phyloP scores from a whole-genome alignment of 2,329 filamentous ascomycete species.

The Zymoseptoria ardabiliae region DNA sequence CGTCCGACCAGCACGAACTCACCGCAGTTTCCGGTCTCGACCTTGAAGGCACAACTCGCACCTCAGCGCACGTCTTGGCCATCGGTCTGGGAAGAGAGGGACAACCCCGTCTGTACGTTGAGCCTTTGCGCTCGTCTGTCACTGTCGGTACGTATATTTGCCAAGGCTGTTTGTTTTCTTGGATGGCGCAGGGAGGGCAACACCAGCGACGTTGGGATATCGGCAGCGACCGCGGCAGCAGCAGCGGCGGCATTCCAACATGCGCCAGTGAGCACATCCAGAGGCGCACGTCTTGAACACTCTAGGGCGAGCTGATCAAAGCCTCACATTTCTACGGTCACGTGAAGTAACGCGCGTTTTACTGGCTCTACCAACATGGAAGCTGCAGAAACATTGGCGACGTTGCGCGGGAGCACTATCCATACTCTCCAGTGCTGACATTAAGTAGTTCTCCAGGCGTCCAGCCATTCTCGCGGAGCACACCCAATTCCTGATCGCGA shows the following conservation, averaged over 20 bases:
- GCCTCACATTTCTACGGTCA: neutral
- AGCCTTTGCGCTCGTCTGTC: slow-evolving; percentile 27
- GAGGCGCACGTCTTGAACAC: neutral
- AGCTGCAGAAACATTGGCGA: neutral
- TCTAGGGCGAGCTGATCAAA: neutral
- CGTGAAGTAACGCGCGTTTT: neutral
- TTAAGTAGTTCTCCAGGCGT: slow-evolving; percentile 12
- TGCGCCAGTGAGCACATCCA: neutral
- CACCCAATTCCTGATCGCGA: slow-evolving; percentile 13
- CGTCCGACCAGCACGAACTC: neutral
- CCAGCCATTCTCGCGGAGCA: slow-evolving; percentile 10
- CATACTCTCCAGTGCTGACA: slow-evolving; percentile 4
- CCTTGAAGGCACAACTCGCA: neutral
- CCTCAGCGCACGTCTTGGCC: slow-evolving; percentile 1
- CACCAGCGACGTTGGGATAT: neutral
- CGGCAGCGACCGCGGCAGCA: neutral
- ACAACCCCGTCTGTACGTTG: slow-evolving; percentile 13
- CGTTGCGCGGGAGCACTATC: neutral
- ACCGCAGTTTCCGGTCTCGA: neutral
- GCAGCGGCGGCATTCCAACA: neutral
- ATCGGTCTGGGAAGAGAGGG: slow-evolving; percentile 5
- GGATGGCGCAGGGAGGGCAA: neutral
- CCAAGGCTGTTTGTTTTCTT: neutral
- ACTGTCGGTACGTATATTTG: slow-evolving; percentile 22
- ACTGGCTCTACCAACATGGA: neutral